Percentiles rank a stretch among this genome's conserved stretches.
phyloP scores from a whole-genome alignment of 2,329 filamentous ascomycete species.

The Rosellinia necatrix region DNA sequence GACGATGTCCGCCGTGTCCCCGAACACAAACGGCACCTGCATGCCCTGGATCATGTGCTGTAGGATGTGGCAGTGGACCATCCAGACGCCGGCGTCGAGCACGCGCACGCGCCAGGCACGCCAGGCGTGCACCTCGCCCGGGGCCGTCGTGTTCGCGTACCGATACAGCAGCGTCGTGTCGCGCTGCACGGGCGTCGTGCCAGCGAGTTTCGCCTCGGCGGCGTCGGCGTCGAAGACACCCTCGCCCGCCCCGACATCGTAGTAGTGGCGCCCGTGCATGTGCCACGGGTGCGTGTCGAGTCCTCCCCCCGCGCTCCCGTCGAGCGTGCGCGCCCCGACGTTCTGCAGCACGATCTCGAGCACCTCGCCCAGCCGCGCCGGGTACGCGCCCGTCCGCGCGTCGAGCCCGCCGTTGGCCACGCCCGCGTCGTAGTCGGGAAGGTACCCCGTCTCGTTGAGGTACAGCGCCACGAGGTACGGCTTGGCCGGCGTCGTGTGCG shows the following conservation, averaged over 20 bases:
- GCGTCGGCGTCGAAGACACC: conserved; percentile 12
- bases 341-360: conserved; percentile 25
- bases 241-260: conserved; percentile 20
- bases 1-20: conserved; percentile 18
- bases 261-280: conserved; percentile 24
- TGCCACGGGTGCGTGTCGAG: conserved; percentile 24
- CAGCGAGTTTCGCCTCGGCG: conserved; percentile 16
- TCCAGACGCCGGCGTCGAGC: conserved; percentile 21
- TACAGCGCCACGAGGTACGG: conserved; percentile 23
- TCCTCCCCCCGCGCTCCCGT: conserved; percentile 4
- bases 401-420: conserved; percentile 19
- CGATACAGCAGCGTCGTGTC: conserved; percentile 21
- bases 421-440: conserved; percentile 18
- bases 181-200: conserved; percentile 12
- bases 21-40: conserved; percentile 22
- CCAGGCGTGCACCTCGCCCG: conserved; percentile 13
- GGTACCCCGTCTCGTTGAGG: conserved; percentile 16
- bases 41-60: conserved; percentile 23
- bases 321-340: conserved; percentile 7
- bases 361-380: conserved; percentile 20
- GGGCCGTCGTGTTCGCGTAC: conserved; percentile 18
- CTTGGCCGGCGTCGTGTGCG: conserved; percentile 10
- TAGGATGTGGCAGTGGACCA: conserved; percentile 22
- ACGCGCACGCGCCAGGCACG: conserved; percentile 22
- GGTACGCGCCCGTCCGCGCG: conserved; percentile 13